Percentiles rank a stretch among this genome's conserved stretches.
Conservation (phyloP, 805 yeast genomes). For the Saccharomyces jurei region DNA sequence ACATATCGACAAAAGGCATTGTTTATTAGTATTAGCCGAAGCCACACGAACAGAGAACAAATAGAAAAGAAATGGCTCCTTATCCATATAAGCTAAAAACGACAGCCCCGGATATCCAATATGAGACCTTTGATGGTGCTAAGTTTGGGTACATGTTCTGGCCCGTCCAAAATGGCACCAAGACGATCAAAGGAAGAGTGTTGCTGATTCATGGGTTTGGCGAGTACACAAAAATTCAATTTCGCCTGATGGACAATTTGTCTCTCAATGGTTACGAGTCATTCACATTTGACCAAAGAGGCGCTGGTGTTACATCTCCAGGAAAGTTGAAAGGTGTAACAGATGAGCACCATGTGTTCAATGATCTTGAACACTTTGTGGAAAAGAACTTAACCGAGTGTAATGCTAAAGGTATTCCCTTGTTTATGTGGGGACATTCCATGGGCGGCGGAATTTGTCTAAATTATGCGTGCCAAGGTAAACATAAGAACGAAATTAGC, state of each 20-base stretch:
- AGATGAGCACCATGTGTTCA: slow-evolving; percentile 46
- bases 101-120: slow-evolving; percentile 15
- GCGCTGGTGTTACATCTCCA: slow-evolving; percentile 59
- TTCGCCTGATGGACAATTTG: slow-evolving; percentile 46
- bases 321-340: slow-evolving; percentile 48
- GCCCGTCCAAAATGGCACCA: slow-evolving; percentile 11
- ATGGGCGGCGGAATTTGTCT: slow-evolving; percentile 75
- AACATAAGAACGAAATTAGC: slow-evolving; percentile 36
- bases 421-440: slow-evolving; percentile 59
- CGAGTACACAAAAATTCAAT: slow-evolving; percentile 46
- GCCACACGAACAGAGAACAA: neutral
- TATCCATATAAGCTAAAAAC: slow-evolving; percentile 23
- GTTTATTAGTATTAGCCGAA: neutral
- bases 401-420: slow-evolving; percentile 17
- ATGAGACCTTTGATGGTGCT: slow-evolving; percentile 23
- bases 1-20: neutral
- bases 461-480: slow-evolving; percentile 55
- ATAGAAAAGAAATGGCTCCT: slow-evolving; percentile 3
- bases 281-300: slow-evolving; percentile 68
- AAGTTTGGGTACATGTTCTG: slow-evolving; percentile 25
- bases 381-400: slow-evolving; percentile 17
- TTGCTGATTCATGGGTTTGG: slow-evolving; percentile 66
- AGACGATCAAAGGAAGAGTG: slow-evolving; percentile 41
- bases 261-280: slow-evolving; percentile 50
- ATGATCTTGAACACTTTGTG: slow-evolving; percentile 50